phyloP scores from a whole-genome alignment of 139 green algal genomes.

The Bryopsis sp. region DNA sequence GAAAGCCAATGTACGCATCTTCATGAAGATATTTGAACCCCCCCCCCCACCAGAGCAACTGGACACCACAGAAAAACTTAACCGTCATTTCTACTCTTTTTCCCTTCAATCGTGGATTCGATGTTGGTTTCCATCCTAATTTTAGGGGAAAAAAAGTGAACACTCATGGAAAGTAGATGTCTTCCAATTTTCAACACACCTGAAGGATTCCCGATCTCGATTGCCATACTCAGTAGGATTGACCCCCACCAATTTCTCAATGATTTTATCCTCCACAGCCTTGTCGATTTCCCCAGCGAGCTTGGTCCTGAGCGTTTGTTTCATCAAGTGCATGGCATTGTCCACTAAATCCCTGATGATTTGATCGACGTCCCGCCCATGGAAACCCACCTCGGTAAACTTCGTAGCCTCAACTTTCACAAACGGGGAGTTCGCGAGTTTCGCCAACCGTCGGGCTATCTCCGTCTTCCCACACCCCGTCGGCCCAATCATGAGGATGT shows the following conservation, averaged over 20 bases:
- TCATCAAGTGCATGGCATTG: conserved; percentile 64
- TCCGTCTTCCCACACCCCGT: conserved; percentile 95
- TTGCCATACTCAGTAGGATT: conserved; percentile 11
- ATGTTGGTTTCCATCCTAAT: no score
- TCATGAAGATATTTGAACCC: no score
- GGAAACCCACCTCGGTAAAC: conserved; percentile 97
- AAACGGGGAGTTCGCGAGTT: conserved; percentile 89
- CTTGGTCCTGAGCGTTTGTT: conserved; percentile 28
- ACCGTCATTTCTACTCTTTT: no score
- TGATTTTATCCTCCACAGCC: conserved; percentile 24
- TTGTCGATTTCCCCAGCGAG: conserved; percentile 15
- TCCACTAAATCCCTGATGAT: conserved; percentile 95
- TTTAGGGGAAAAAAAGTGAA: no score
- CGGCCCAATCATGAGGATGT: conserved; percentile 92
- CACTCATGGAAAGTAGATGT: no score
- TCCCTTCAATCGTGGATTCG: no score
- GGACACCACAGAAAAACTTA: no score
- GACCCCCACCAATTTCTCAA: conserved; percentile 26
- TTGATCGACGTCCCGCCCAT: conserved; percentile 90
- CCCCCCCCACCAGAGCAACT: no score
- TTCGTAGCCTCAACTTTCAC: conserved; percentile 97
- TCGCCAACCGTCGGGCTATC: conserved; percentile 86
- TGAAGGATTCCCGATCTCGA: conserved; percentile 17
- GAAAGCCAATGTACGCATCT: no score
- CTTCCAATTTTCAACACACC: no score